Evolutionary conservation across 106 monocot species (phyloP), one percentile per base, ranked within the genome.

Genomic region (Vanilla planifolia): DNA sequence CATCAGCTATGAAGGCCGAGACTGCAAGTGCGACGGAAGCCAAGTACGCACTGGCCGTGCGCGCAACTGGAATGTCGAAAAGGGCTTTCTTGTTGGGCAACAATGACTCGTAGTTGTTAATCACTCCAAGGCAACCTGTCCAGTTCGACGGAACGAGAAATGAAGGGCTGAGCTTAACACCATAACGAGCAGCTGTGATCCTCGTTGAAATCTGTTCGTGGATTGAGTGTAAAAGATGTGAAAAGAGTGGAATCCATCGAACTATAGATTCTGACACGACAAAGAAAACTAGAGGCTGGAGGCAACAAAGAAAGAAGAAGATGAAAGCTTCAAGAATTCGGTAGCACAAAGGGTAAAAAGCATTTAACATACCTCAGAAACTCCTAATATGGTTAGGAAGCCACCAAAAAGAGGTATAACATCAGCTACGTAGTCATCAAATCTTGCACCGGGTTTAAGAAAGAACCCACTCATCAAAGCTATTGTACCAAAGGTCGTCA

Each of bases 401-500:
- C 87, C 86, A 56, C 68, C 83, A 70, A 92, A 92, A 11, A 92
- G 83, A 51, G 92, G 92, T 23, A 92, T 57, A 51, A 87, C 92
- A 67, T 92, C 59, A 26, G 92, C 74, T 62, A 92, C 33, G 52
- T 92, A 92, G 40, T 83, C 83, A 66, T 92, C 77, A 67, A 87
- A 78, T 51, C 77, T 77, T 48, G 91, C 86, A 69, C 56, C 86
- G 1, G 92, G 92, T 70, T 87, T 92, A 45, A 92, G 77, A 62
- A 92, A 86, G 67, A 92, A 92, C 27, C 92, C 92, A 32, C 92
- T 92, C 71, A 87, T 83, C 67, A 92, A 63, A 43, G 92, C 92
- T 43, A 87, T 87, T 8, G 92, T 92, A 26, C 92, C 92, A 66
- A 92, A 83, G 17, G 87, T 92, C 34, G 92, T 65, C 22, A 92